These are phyloP conservation scores for Lolium multiflorum DNA, from an alignment of 176 grass and related monocot species.

Conservation along the genomic window DNA sequence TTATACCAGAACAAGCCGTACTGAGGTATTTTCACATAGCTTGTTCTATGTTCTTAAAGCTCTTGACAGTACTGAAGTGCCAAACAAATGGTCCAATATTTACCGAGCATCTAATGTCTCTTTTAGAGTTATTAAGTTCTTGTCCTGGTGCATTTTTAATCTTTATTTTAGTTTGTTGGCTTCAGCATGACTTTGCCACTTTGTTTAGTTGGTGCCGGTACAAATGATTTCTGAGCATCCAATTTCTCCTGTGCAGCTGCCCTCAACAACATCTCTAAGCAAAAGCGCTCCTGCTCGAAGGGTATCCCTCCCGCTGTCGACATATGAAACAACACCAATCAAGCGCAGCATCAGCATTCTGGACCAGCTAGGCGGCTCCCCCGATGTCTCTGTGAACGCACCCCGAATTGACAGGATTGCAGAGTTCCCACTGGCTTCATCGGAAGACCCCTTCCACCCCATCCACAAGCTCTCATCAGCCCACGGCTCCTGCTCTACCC, in stretches of 20 bases:
- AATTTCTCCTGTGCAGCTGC: conserved; percentile 15
- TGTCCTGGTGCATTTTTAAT: no score
- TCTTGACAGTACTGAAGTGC: neutral
- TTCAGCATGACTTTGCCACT: neutral
- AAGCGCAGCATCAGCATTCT: conserved; percentile 54
- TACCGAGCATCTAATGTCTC: neutral
- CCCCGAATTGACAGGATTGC: conserved; percentile 92
- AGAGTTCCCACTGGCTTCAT: conserved; percentile 78
- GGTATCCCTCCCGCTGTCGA: conserved; percentile 69
- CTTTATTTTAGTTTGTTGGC: neutral
- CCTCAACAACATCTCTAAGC: conserved; percentile 42
- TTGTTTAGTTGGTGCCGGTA: conserved; percentile 4
- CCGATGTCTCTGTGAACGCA: conserved; percentile 78
- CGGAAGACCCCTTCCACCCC: conserved; percentile 58
- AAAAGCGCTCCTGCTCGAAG: conserved; percentile 49
- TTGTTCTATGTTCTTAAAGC: neutral
- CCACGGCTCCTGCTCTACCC: conserved; percentile 56
- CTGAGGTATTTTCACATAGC: conserved; percentile 59
- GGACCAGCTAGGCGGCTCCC: conserved; percentile 60
- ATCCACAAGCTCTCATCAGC: conserved; percentile 43
- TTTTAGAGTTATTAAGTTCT: no score
- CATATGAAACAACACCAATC: conserved; percentile 47
- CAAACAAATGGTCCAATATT: no score
- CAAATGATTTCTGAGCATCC: neutral
- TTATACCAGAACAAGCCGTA: conserved; percentile 54